Base-by-base conservation (phyloP, 2,329 filamentous ascomycete species). In the Penicillium sp. region DNA sequence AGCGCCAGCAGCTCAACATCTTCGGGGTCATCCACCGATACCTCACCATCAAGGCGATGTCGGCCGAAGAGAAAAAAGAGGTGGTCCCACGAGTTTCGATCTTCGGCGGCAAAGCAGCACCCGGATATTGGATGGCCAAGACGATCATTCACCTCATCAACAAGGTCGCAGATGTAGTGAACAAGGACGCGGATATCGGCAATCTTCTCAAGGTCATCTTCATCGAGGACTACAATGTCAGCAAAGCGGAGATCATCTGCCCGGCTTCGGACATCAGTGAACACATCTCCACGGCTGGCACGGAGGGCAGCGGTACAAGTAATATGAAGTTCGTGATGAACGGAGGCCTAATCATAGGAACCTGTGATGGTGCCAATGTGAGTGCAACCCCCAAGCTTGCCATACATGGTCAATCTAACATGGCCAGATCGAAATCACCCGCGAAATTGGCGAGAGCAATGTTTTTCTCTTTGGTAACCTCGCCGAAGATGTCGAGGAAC, bases 261-360 rank as follows among this genome's bases (percentile, higher is more conserved):
- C 93, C 93, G 10, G 93, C 93, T 10, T 95, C 89, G 18, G 93
- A 98, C 64, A 86, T 98, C 64, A 95, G 90, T 72, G 93, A 98
- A 76, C 93, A 98, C 70, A 98, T 98, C 66, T 97, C 93, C 2
- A 98, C 93, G 23, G 93, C 93, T 32, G 93, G 93, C 43, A 98
- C 93, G 1, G 93, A 98, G 62, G 83, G 81, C 24, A 82, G 78
- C 56, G 92, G 92, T 55, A 95, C 90, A 10, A 95, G 89, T 66
- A 98, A 98, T 82, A 98, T 98, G 93, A 98, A 98, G 74, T 98
- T 98, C 71, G 93, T 96, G 12, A 80, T 98, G 65, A 98, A 97
- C 64, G 93, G 93, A 57, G 93, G 93, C 56, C 78, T 98, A 54
- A 95, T 98, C 65, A 98, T 98, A 61, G 93, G 93, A 62, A 98